phyloP scores from a whole-genome alignment of 352 stramenopile species.

The Thalassiosira delicatula region DNA sequence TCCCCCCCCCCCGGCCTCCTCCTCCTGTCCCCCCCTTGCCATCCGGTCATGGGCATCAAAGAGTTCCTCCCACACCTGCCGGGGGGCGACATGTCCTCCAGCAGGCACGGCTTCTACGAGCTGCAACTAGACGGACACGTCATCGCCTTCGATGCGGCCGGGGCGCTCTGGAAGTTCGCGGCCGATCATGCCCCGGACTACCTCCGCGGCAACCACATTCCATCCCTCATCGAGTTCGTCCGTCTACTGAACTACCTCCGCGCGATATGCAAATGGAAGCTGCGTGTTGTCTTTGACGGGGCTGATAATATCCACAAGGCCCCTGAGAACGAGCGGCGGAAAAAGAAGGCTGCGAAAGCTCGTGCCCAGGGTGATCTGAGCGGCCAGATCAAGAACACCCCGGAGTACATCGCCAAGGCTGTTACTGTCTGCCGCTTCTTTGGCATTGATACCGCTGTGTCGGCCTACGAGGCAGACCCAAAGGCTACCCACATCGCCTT shows the following conservation, averaged over 20 bases:
- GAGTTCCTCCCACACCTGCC: too few relatives aligned
- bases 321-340: neutral
- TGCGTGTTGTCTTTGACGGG: neutral
- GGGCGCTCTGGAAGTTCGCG: conserved; percentile 21
- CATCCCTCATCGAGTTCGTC: conserved; percentile 16
- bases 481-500: neutral
- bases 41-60: too few relatives aligned
- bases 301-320: neutral
- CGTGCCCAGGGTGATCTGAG: neutral
- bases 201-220: conserved; percentile 20
- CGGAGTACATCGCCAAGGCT: neutral
- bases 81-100: too few relatives aligned
- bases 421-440: neutral
- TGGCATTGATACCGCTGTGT: neutral
- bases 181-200: conserved; percentile 11
- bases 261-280: neutral
- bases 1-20: too few relatives aligned
- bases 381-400: neutral
- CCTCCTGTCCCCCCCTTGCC: too few relatives aligned
- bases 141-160: conserved; percentile 24
- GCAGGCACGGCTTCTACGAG: too few relatives aligned
- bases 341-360: neutral
- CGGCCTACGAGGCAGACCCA: neutral
- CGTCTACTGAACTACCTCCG: conserved; percentile 14
- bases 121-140: neutral